Base-by-base conservation (phyloP, 805 yeast genomes). In the Komagataella pseudopastoris region DNA sequence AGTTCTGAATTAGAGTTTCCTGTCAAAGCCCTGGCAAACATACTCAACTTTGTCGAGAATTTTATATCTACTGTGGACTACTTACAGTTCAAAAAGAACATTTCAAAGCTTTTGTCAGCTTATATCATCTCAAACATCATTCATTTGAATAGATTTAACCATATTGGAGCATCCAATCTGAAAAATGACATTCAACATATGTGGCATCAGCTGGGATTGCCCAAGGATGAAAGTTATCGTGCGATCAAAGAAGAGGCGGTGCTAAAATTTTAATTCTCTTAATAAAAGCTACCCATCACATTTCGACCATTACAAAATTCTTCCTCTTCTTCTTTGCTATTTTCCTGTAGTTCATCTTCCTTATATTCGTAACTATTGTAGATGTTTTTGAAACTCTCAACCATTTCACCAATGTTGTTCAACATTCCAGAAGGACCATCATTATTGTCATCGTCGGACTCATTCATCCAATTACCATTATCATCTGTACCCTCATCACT, bases 341-440 rank as follows among this genome's bases (percentile, higher is more conserved):
- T 44, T 18, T 39, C 46, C 14, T 16, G n/a, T 20, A 8, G n/a
- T 24, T 51, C 48, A 14, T 39, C 36, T 16, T 44, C 50, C 17
- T 22, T 30, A 20, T 12, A 20, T 23, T 46, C 39, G 23, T 45
- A 45, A 23, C 22, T 45, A n/a, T 51, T 43, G 46, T 51, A 48
- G n/a, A 39, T 45, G 12, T 61, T 68, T 5, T 64, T 65, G 51
- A 78, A 66, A 50, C 67, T 70, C 14, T 75, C 80, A 44, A 79
- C 66, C 67, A 76, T 68, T 52, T 81, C 88, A 46, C 82, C 76
- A 4, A 83, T 76, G 17, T 85, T 81, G 20, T 81, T 74, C 18
- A 84, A 66, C 70, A 83, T 68, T 0, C 90, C 89, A 0, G 90
- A 79, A 0, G 89, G 86, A 0, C 90, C 90, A 44, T 81, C 83